Base-by-base conservation (phyloP, 768 basidiomycete genomes). In the Boletus pseudo-olivaceus region DNA sequence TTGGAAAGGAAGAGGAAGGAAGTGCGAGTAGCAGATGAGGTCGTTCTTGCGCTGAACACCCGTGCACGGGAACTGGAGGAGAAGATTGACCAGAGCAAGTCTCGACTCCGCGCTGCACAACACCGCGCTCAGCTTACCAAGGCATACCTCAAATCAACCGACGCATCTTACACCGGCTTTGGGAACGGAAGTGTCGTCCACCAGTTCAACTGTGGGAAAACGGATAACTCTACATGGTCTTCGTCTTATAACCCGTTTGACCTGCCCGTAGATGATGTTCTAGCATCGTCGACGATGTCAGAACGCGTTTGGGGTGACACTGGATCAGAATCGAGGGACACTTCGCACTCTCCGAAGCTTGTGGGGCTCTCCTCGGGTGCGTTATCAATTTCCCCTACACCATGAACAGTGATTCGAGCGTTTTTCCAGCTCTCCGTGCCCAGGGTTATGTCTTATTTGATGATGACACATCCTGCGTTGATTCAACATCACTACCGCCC, bases 61-160 rank as follows among this genome's bases (percentile, higher is more conserved):
- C 83, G 86, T 47, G 83, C 87, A 42, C 80, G 82, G 57, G 88
- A 87, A 62, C 72, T 93, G 52, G 91, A 94, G 69, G 85, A 85
- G 45, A 80, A 74, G 61, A 77, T 93, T 34, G 76, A 80, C 32
- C 76, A 79, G 54, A 83, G 84, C 69, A 84, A 78, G 71, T 82
- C 82, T 58, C 76, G 76, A 51, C 72, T 94, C 53, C 76, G 71
- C 57, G 66, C 70, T n/a, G 76, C 82, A 35, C 82, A 82, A 60
- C 83, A 84, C 58, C 80, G 77, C 47, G 82, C 79, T 30, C 82
- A 83, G 61, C 72, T 74, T 45, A 49, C 72, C 73, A 49, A 67
- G 65, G 45, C 69, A 74, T 59, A 68, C 68, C 51, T 69, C 62
- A 33, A 62, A 69, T 58, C 62, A 26, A 42, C 47, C 2, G 59